Evolutionary conservation across 331 rosid species (phyloP).

Genomic region (Quercus lobata): DNA sequence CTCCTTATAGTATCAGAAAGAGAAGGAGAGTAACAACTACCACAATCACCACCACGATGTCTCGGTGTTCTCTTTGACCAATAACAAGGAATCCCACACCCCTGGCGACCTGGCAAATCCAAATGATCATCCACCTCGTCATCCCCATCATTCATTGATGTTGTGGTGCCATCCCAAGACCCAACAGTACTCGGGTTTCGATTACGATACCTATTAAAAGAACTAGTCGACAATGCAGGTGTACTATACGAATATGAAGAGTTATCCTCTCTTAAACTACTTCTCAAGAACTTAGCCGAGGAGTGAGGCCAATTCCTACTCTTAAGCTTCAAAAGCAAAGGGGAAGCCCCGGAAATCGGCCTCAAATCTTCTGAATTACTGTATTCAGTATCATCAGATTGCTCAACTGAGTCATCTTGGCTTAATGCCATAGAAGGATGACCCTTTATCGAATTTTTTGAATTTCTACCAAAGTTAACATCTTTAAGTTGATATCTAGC

Average conservation of each 20-base stretch:
- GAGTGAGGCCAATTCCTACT: slow-evolving; percentile 58
- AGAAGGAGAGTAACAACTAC: slow-evolving; percentile 89
- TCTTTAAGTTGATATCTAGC: slow-evolving; percentile 46
- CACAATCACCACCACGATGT: slow-evolving; percentile 58
- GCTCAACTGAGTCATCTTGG: slow-evolving; percentile 58
- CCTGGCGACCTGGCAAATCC: slow-evolving; percentile 85
- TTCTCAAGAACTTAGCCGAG: slow-evolving; percentile 47
- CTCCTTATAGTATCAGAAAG: slow-evolving; percentile 85
- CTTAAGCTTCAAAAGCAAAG: slow-evolving; percentile 63
- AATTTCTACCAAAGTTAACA: slow-evolving; percentile 32
- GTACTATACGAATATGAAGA: slow-evolving; percentile 88
- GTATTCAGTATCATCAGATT: slow-evolving; percentile 73
- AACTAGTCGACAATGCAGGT: slow-evolving; percentile 91
- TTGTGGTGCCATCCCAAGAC: slow-evolving; percentile 89
- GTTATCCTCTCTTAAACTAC: slow-evolving; percentile 50
- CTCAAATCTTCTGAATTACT: slow-evolving; percentile 63
- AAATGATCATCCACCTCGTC: slow-evolving; percentile 77
- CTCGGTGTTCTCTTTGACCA: slow-evolving; percentile 89
- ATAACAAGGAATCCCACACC: slow-evolving; percentile 96
- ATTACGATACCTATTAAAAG: slow-evolving; percentile 60
- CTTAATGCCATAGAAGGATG: slow-evolving; percentile 33
- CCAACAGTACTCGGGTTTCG: slow-evolving; percentile 83
- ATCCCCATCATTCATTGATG: slow-evolving; percentile 73
- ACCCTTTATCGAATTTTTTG: slow-evolving; percentile 41
- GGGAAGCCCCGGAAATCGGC: slow-evolving; percentile 51